These are phyloP conservation scores for Taphrina confusa DNA, from an alignment of 1,139 yeast species.

Conservation along the genomic window DNA sequence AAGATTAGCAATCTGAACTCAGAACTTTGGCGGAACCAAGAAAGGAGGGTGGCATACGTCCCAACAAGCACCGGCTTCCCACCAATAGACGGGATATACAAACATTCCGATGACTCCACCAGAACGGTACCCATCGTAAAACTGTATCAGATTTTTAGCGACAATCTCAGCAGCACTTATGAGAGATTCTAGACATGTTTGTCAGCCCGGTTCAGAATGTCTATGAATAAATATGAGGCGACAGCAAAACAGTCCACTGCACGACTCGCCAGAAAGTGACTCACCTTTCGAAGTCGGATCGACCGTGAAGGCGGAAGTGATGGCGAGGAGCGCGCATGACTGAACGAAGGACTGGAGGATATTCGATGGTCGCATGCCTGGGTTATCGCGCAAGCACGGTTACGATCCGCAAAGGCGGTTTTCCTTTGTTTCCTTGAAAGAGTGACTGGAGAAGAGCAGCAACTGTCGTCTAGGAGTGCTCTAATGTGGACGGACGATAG, in stretches of 20 bases:
- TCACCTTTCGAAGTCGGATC: constrained; percentile 24
- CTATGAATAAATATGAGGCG: no score
- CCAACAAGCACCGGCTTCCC: constrained; percentile 92
- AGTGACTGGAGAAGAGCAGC: no score
- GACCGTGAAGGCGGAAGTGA: constrained; percentile 4
- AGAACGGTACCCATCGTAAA: constrained; percentile 58
- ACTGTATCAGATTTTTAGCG: constrained; percentile 67
- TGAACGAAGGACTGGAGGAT: constrained; percentile 14
- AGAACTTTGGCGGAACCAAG: no score
- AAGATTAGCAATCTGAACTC: not conserved
- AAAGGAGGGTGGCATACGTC: constrained; percentile 28
- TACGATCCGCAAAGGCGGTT: not conserved
- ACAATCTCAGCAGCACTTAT: constrained; percentile 57
- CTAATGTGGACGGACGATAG: not conserved
- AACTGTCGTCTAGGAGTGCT: no score
- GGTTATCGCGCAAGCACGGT: not conserved
- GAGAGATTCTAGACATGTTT: constrained; percentile 40
- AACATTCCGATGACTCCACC: constrained; percentile 69
- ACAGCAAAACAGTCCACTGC: no score
- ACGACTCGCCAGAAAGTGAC: not conserved
- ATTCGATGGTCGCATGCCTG: constrained; percentile 7
- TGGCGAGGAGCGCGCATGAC: constrained; percentile 6
- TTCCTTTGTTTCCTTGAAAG: no score
- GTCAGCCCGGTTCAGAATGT: constrained; percentile 2
- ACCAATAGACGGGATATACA: constrained; percentile 79